phyloP scores from a whole-genome alignment of 345 rosid species.

The Gossypioides kirkii region DNA sequence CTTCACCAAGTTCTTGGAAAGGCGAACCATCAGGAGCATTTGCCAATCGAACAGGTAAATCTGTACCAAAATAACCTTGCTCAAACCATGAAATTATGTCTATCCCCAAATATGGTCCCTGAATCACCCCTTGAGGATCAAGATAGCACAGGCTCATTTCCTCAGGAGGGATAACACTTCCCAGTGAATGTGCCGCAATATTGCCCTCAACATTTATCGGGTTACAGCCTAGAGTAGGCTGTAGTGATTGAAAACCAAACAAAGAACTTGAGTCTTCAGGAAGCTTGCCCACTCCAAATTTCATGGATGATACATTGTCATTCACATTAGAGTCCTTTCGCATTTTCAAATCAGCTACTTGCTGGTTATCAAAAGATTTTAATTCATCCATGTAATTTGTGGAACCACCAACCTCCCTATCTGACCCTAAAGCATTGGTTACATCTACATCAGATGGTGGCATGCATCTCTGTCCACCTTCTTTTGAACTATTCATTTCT shows the following conservation, averaged over 20 bases:
- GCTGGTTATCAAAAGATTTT: constrained; percentile 20
- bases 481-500: constrained; percentile 22
- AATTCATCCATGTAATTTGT: constrained; percentile 15
- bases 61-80: constrained; percentile 84
- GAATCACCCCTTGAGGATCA: constrained; percentile 80
- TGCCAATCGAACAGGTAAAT: constrained; percentile 67
- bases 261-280: constrained; percentile 48
- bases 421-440: constrained; percentile 11
- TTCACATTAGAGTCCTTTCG: constrained; percentile 22
- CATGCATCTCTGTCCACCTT: constrained; percentile 12
- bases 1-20: constrained; percentile 58
- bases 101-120: constrained; percentile 81
- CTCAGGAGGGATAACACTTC: constrained; percentile 30
- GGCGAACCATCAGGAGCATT: constrained; percentile 72
- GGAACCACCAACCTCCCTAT: constrained; percentile 10
- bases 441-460: background rate
- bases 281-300: constrained; percentile 31
- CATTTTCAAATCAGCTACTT: constrained; percentile 9
- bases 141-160: constrained; percentile 65
- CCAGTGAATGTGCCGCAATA: constrained; percentile 13
- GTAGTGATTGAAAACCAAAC: constrained; percentile 30
- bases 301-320: constrained; percentile 13
- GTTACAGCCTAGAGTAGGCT: constrained; percentile 20
- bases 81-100: constrained; percentile 86
- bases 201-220: constrained; percentile 16